A percentile compares a stretch with the other conserved stretches of the same genome.
Evolutionary conservation across 495 filamentous ascomycete species (phyloP).

Genomic region (Hyaloscypha bicolor): DNA sequence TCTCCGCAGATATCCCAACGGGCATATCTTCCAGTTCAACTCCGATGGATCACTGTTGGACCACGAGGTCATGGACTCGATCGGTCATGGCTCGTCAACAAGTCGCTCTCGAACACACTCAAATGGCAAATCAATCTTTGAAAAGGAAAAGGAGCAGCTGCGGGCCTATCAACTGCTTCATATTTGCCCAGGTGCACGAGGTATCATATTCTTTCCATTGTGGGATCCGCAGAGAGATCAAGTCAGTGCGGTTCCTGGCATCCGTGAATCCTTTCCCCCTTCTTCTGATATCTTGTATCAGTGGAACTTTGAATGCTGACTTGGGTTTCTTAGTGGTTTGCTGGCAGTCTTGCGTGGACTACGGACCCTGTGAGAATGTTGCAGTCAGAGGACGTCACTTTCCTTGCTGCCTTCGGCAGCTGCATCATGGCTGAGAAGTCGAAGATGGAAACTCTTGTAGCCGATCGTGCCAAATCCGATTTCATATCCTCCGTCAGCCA

Average conservation of each 20-base stretch:
- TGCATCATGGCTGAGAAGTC: constrained; percentile 54
- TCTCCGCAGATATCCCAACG: constrained; percentile 36
- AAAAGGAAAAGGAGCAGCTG: constrained; percentile 15
- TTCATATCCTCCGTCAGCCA: constrained; percentile 75
- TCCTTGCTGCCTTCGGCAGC: constrained; percentile 53
- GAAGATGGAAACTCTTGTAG: constrained; percentile 44
- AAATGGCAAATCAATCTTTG: background rate
- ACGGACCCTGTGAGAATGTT: constrained; percentile 33
- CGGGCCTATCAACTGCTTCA: constrained; percentile 16
- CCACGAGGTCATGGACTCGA: background rate
- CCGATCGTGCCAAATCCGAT: constrained; percentile 57
- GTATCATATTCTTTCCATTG: constrained; percentile 59
- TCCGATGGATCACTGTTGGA: constrained; percentile 34
- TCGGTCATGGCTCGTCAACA: no score
- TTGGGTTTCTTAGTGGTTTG: constrained; percentile 52
- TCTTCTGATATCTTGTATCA: no score
- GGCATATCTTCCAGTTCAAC: constrained; percentile 41
- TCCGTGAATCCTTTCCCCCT: no score
- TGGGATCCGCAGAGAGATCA: constrained; percentile 68
- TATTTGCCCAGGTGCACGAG: constrained; percentile 46
- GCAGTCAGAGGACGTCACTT: constrained; percentile 49
- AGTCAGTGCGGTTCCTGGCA: background rate
- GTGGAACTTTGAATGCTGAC: no score
- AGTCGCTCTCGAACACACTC: background rate
- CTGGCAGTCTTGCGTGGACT: constrained; percentile 67